These are phyloP conservation scores for Oryza glaberrima DNA, from an alignment of 176 grass and related monocot genomes.

Conservation along the genomic window DNA sequence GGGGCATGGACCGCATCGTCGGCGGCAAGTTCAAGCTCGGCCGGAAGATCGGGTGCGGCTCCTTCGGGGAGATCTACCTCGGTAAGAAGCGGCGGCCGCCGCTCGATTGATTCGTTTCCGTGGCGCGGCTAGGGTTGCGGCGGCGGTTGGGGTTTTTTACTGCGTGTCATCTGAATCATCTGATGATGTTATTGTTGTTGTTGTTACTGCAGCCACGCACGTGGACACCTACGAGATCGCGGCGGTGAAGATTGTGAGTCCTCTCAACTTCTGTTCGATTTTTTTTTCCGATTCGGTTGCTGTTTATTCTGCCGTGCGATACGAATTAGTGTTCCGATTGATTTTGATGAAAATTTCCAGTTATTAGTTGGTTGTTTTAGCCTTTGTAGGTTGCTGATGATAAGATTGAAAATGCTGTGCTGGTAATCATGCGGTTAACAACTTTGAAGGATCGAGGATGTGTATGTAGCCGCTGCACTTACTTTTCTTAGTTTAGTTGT, in stretches of 20 bases:
- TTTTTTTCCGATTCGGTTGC: not conserved
- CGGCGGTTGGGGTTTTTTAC: not conserved
- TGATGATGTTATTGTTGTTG: not conserved
- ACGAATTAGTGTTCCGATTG: not conserved
- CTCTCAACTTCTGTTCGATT: not conserved
- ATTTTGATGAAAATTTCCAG: not conserved
- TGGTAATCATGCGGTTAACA: not conserved
- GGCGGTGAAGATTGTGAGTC: slow-evolving; percentile 92
- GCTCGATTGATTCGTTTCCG: not conserved
- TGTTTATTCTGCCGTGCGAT: not conserved
- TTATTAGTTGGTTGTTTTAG: not conserved
- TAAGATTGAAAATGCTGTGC: not conserved
- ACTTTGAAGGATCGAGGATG: not conserved
- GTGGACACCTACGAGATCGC: slow-evolving; percentile 96
- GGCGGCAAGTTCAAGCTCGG: slow-evolving; percentile 88
- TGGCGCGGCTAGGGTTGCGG: not conserved
- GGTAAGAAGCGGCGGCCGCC: slow-evolving; percentile 41
- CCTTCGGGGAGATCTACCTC: slow-evolving; percentile 94
- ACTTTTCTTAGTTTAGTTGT: slow-evolving; percentile 8
- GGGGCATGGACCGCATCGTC: slow-evolving; percentile 80
- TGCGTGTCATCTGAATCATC: slow-evolving; percentile 3
- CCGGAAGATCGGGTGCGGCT: slow-evolving; percentile 91
- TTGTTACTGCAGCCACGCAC: slow-evolving; percentile 69
- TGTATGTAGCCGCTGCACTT: not conserved
- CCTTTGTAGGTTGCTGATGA: not conserved